Percentiles rank a stretch among this genome's conserved stretches.
Evolutionary conservation across 768 basidiomycete species (phyloP).

Genomic region (Mycena olivaceomarginata): DNA sequence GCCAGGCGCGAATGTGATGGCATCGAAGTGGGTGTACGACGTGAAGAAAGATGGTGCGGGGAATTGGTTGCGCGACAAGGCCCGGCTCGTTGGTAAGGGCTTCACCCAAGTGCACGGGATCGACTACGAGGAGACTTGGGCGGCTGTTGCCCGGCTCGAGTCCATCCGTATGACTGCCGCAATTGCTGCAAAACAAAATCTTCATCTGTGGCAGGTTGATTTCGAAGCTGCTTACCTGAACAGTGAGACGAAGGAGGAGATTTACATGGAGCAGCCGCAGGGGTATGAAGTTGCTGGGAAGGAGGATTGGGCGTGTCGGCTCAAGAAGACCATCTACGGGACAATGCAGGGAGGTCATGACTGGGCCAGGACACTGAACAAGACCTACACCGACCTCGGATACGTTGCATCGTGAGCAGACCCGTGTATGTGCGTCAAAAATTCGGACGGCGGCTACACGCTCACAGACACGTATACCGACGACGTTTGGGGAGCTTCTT

Average conservation of each 20-base stretch:
- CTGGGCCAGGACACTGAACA: constrained; percentile 30
- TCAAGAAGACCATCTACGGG: constrained; percentile 35
- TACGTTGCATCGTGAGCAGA: constrained; percentile 26
- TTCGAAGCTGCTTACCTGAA: background rate
- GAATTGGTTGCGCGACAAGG: background rate
- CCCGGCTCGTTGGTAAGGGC: constrained; percentile 17
- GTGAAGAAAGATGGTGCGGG: constrained; percentile 29
- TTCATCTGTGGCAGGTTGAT: constrained; percentile 26
- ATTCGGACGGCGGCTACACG: constrained; percentile 14
- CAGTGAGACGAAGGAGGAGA: too few species aligned
- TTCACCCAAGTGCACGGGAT: background rate
- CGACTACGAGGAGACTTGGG: constrained; percentile 21
- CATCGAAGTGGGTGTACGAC: background rate
- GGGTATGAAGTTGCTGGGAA: constrained; percentile 23
- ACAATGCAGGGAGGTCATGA: constrained; percentile 36
- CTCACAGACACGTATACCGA: constrained; percentile 27
- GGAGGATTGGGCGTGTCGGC: constrained; percentile 19
- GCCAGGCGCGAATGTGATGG: constrained; percentile 20
- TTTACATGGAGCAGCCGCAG: too few species aligned
- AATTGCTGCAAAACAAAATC: constrained; percentile 9
- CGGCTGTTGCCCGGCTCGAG: constrained; percentile 8
- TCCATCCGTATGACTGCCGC: background rate
- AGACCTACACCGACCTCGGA: constrained; percentile 33
- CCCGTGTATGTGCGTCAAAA: constrained; percentile 31
- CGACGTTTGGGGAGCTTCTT: constrained; percentile 23